These are phyloP conservation scores for Lachancea waltii DNA, from an alignment of 805 yeast species.

Conservation along the genomic window DNA sequence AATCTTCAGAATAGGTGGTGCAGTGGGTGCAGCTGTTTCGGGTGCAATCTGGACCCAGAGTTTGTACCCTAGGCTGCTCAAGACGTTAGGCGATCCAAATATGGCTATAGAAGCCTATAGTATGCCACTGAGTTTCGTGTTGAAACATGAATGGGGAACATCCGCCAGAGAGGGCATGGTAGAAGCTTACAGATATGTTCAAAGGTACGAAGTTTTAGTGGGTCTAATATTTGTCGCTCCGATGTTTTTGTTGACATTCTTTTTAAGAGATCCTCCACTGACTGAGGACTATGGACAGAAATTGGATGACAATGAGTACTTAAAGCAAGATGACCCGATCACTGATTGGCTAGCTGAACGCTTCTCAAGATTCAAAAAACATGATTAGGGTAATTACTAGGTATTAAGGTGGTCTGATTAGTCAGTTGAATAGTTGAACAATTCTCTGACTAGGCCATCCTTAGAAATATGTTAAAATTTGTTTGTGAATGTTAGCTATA, in stretches of 20 bases:
- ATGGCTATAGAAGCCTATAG: slow-evolving; percentile 43
- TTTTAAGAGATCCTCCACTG: slow-evolving; percentile 23
- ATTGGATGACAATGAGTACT: slow-evolving; percentile 23
- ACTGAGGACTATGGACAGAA: slow-evolving; percentile 24
- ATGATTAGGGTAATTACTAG: slow-evolving; percentile 1
- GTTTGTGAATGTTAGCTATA: no score
- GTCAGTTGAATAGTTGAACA: no score
- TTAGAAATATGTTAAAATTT: no score
- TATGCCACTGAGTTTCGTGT: slow-evolving; percentile 46
- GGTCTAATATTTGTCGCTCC: slow-evolving; percentile 26
- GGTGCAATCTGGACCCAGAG: slow-evolving; percentile 71
- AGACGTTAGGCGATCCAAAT: slow-evolving; percentile 33
- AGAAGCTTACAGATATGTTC: slow-evolving; percentile 51
- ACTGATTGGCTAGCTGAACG: slow-evolving; percentile 13
- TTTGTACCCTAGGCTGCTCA: slow-evolving; percentile 39
- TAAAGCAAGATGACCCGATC: slow-evolving; percentile 20
- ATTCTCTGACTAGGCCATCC: no score
- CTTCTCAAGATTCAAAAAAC: background rate
- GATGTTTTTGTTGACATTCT: slow-evolving; percentile 20
- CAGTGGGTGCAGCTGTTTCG: slow-evolving; percentile 55
- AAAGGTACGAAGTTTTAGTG: slow-evolving; percentile 48
- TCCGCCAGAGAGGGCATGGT: slow-evolving; percentile 56
- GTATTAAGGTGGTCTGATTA: no score
- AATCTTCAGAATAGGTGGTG: slow-evolving; percentile 56
- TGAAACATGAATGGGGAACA: slow-evolving; percentile 52